phyloP scores from a whole-genome alignment of 2,329 filamentous ascomycete genomes.

The Penicillium sp. region DNA sequence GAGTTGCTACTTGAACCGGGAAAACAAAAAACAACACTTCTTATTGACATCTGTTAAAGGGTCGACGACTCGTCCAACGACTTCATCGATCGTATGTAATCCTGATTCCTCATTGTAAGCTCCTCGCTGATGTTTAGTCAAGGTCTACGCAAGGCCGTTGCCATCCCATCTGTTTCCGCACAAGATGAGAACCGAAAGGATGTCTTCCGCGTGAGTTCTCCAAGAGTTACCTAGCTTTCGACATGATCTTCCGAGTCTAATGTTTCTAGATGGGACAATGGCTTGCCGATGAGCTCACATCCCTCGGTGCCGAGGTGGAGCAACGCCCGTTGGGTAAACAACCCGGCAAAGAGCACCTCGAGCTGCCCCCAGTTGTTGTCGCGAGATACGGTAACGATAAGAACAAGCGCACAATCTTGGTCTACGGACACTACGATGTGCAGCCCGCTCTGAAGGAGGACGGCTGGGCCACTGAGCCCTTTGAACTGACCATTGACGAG shows the following conservation, averaged over 20 bases:
- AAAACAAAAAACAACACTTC: neutral
- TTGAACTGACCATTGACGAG: conserved; percentile 79
- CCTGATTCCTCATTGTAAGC: neutral
- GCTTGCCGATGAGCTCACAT: conserved; percentile 75
- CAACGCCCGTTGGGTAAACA: conserved; percentile 85
- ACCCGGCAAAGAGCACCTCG: conserved; percentile 81
- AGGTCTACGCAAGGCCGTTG: conserved; percentile 79
- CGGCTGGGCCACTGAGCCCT: conserved; percentile 94
- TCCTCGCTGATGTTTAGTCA: conserved; percentile 5
- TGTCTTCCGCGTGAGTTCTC: conserved; percentile 66
- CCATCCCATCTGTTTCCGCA: conserved; percentile 92
- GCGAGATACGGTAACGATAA: conserved; percentile 88
- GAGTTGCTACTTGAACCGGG: conserved; percentile 18
- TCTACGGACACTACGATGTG: conserved; percentile 98
- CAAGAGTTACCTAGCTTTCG: neutral
- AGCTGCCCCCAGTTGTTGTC: conserved; percentile 88
- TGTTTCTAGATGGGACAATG: conserved; percentile 75
- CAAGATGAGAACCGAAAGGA: conserved; percentile 84
- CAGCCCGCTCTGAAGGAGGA: conserved; percentile 91
- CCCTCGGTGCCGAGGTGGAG: conserved; percentile 81
- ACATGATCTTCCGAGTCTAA: neutral
- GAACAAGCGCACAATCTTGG: conserved; percentile 89
- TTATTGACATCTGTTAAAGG: conserved; percentile 25
- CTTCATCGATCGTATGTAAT: conserved; percentile 71
- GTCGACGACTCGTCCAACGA: conserved; percentile 73